Evolutionary conservation across 176 grass and related monocot genomes (phyloP), one percentile per base, ranked within the genome.

Genomic region (Rhynchospora pubera): DNA sequence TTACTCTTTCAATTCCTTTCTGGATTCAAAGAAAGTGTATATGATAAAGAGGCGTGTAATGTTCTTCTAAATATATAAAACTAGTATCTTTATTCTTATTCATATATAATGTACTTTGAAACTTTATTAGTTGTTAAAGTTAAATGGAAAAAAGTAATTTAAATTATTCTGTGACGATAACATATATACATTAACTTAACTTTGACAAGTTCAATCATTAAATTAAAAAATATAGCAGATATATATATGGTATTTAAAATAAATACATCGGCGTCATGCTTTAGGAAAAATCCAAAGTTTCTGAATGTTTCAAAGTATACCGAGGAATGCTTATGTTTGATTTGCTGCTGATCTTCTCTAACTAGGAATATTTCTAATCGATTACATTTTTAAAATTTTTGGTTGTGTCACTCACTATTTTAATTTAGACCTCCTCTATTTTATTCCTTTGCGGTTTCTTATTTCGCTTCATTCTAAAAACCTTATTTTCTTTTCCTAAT

Each of bases 291-390:
- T 51, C 5, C 26, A 71, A 18, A 46, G 16, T 69, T 7, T 51
- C 3, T 74, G 46, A 51, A 74, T 74, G 70, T 74, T 74, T 74
- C 67, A 46, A 71, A 4, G 22, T 71, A 47, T 12, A 71, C 43
- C 46, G 8, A 22, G 42, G 18, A 22, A 46, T 22, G 12, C 16
- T 4, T 71, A 5, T 71, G 18, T 22, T 9, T 71, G 18, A 71
- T 71, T 71, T 71, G 42, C 67, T 46, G 67, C n/a, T 74, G 70
- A 74, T 74, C 44, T 19, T 51, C 4, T 72, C 68, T 51, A 51
- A 74, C 70, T 24, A 13, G 70, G 45, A 67, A 26, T 23, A 24
- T 19, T 53, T 76, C 16, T 45, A 73, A 74, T 18, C 4, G 8
- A 50, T 73, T 72, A 12, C 0, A 22, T 72, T 12, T 72, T 19